Evolutionary conservation across 106 monocot species (phyloP).

Genomic region (Iris macrosiphon): DNA sequence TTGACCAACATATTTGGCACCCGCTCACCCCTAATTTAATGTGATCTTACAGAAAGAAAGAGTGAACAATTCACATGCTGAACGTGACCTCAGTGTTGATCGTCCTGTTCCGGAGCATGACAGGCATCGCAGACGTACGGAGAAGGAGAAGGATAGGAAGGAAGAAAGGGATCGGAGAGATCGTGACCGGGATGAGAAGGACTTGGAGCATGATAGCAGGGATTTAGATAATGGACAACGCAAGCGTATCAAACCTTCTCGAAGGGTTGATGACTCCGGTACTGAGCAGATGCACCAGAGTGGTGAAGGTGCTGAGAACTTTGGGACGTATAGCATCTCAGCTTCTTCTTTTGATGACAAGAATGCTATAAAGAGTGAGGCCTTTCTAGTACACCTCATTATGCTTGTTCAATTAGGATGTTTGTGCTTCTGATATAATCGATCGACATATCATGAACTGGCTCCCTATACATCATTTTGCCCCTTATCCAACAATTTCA

Average conservation of each 20-base stretch:
- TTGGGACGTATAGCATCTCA: conserved; percentile 38
- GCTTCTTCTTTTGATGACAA: conserved; percentile 69
- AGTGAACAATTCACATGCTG: conserved; percentile 28
- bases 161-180: conserved; percentile 58
- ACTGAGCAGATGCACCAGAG: conserved; percentile 25
- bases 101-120: conserved; percentile 70
- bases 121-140: conserved; percentile 40
- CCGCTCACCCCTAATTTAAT: not conserved
- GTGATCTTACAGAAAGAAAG: conserved; percentile 60
- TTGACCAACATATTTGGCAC: no score
- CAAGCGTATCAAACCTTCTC: conserved; percentile 41
- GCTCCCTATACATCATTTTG: no score
- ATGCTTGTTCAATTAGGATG: no score
- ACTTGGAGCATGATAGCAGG: conserved; percentile 53
- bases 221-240: conserved; percentile 33
- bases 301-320: conserved; percentile 40
- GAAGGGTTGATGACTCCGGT: conserved; percentile 42
- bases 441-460: no score
- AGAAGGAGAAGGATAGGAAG: conserved; percentile 71
- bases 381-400: conserved; percentile 20
- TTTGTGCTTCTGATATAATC: no score
- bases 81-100: conserved; percentile 73
- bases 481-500: no score
- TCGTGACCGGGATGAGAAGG: conserved; percentile 57
- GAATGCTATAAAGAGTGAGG: conserved; percentile 68